phyloP scores from a whole-genome alignment of 441 rosid species.

The Capsella rubella region DNA sequence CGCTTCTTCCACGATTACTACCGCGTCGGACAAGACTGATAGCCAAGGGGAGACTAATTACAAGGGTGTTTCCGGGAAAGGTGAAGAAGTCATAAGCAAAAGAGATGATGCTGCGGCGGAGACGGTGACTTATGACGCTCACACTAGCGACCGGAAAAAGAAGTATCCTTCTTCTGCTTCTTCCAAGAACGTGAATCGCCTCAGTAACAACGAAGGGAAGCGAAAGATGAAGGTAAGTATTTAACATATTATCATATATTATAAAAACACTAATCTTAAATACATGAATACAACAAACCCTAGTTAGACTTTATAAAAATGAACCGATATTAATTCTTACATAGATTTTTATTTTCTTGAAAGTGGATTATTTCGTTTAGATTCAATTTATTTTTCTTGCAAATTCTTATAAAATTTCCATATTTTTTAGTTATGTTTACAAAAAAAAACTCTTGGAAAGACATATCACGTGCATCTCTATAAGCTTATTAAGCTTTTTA shows the following conservation, averaged over 20 bases:
- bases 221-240: constrained; percentile 75
- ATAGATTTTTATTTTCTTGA: neutral
- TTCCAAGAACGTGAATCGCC: constrained; percentile 48
- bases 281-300: neutral
- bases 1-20: constrained; percentile 40
- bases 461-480: constrained; percentile 18
- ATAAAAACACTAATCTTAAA: neutral
- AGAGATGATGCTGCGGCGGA: constrained; percentile 47
- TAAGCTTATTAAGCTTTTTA: neutral
- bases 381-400: neutral
- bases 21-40: constrained; percentile 28
- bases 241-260: neutral
- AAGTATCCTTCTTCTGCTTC: constrained; percentile 57
- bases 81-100: constrained; percentile 62
- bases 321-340: neutral
- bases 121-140: constrained; percentile 47
- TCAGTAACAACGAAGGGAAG: constrained; percentile 58
- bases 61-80: constrained; percentile 43
- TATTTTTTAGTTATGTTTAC: constrained; percentile 6
- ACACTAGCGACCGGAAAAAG: constrained; percentile 48
- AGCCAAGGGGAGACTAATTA: constrained; percentile 45
- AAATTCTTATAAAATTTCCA: neutral
- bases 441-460: neutral
- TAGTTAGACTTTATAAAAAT: neutral
- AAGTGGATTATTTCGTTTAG: too few relatives aligned